A percentile compares a stretch with the other conserved stretches of the same genome.
Conservation (phyloP, 306 rosid genomes). For the Astragalus membranaceus region DNA sequence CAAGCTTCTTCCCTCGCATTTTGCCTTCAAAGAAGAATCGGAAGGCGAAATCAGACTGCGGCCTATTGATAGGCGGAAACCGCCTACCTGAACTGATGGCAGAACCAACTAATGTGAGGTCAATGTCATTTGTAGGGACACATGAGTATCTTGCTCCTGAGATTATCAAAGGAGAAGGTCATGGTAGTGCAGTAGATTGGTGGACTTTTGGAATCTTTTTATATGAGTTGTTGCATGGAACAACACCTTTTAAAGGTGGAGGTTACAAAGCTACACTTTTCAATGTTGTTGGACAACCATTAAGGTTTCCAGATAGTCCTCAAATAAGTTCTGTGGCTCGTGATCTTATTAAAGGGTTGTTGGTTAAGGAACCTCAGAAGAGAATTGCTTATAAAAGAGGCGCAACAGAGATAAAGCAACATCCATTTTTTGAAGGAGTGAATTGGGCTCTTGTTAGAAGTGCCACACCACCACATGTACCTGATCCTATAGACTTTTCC, state of each 20-base stretch:
- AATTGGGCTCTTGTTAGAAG: constrained; percentile 92
- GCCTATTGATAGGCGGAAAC: constrained; percentile 46
- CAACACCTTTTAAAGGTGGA: constrained; percentile 80
- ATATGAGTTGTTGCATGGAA: constrained; percentile 73
- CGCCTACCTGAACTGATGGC: constrained; percentile 88
- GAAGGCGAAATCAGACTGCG: constrained; percentile 78
- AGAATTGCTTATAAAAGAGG: constrained; percentile 83
- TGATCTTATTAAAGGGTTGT: constrained; percentile 72
- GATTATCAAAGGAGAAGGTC: constrained; percentile 89
- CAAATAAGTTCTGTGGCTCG: constrained; percentile 53
- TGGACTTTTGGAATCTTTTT: constrained; percentile 95
- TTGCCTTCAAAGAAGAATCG: constrained; percentile 66
- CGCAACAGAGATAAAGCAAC: constrained; percentile 82
- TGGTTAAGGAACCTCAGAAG: constrained; percentile 75
- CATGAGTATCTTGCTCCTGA: constrained; percentile 92
- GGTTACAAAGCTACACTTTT: constrained; percentile 78
- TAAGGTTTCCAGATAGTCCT: constrained; percentile 69
- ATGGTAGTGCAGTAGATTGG: constrained; percentile 96
- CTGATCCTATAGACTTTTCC: constrained; percentile 61
- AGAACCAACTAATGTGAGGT: constrained; percentile 78
- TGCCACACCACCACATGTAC: constrained; percentile 72
- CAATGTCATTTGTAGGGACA: constrained; percentile 96
- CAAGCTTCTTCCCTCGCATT: constrained; percentile 71
- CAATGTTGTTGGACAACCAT: constrained; percentile 81
- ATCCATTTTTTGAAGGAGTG: constrained; percentile 87